phyloP scores from a whole-genome alignment of 1,284 basidiomycete genomes.

The Leccinum solheimii region DNA sequence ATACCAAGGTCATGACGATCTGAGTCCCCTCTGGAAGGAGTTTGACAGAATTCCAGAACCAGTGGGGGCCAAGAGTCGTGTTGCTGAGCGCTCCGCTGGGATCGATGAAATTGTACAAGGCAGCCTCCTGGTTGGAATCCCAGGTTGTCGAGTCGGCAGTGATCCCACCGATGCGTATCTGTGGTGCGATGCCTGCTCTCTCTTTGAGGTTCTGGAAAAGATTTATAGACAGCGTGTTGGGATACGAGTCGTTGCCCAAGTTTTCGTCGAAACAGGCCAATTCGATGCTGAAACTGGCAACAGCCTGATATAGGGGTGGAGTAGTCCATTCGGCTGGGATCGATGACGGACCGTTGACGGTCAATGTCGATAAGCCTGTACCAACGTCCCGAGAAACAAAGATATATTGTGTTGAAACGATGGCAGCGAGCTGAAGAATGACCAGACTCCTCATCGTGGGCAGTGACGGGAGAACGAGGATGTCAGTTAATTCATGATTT shows the following conservation, averaged over 20 bases:
- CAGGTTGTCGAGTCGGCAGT: conserved; percentile 53
- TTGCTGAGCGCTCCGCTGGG: conserved; percentile 43
- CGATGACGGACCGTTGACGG: conserved; percentile 40
- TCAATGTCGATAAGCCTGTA: conserved; percentile 25
- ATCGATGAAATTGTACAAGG: conserved; percentile 47
- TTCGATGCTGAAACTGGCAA: conserved; percentile 54
- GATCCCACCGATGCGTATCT: conserved; percentile 51
- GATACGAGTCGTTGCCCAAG: conserved; percentile 43
- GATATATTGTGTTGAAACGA: conserved; percentile 13
- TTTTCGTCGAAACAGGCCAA: conserved; percentile 51
- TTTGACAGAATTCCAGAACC: conserved; percentile 47
- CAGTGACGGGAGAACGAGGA: neutral
- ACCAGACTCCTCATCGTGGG: conserved; percentile 13
- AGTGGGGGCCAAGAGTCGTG: conserved; percentile 47
- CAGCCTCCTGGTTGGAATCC: conserved; percentile 39
- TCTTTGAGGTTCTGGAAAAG: conserved; percentile 45
- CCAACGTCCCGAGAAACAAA: conserved; percentile 10
- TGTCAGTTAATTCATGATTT: neutral
- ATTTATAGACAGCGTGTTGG: conserved; percentile 43
- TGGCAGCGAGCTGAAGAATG: conserved; percentile 3
- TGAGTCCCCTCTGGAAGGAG: conserved; percentile 47
- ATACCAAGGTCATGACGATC: conserved; percentile 45
- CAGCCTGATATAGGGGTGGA: conserved; percentile 40
- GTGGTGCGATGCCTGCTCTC: conserved; percentile 45
- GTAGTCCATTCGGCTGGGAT: conserved; percentile 45